Base-by-base conservation (phyloP, 257 asterid genomes). In the Henckelia pumila region DNA sequence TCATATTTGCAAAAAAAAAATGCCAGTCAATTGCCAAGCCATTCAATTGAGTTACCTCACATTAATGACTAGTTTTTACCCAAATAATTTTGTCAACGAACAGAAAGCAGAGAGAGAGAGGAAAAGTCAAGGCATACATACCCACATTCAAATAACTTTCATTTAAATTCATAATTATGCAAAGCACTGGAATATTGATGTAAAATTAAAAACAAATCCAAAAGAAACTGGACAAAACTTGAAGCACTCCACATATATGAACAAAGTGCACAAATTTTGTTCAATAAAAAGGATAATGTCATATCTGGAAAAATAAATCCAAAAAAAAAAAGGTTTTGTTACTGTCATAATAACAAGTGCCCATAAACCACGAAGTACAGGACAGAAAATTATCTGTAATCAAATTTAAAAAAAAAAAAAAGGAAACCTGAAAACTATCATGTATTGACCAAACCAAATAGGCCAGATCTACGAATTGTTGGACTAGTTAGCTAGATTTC, bases 401-500 rank as follows among this genome's bases (percentile, higher is more conserved):
- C 23, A 16, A 33, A 61, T 26, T 14, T 8, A 4, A 3, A 66
- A 20, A 47, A 28, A 6, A 5, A 20, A 59, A 28, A 5, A 24
- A 52, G 44, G 37, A 59, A 8, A 40, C 11, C 33, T 3, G 24
- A 59, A 20, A 49, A 4, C 13, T 63, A 52, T 69, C 19, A 44
- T 44, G 56, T 61, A 68, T 53, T 32, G 64, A 59, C 44, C 66
- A 32, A 40, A 52, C 56, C 7, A 56, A 70, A 66, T 53, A 64
- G 53, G 59, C 55, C 58, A 71, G 76, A 77, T 77, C 73, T 65
- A 30, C 32, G 23, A 19, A 25, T 26, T 58, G 62, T 70, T 5
- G 24, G 37, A n/a, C 24, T 65, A 67, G 74, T 30, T 57, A 50
- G 57, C 35, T 49, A 72, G 37, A 59, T 53, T 79, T 35, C 52